A percentile compares a stretch with the other conserved stretches of the same genome.
These are phyloP conservation scores for Emericellopsis cladophorae DNA, from an alignment of 2,329 filamentous ascomycete species.

Conservation along the genomic window DNA sequence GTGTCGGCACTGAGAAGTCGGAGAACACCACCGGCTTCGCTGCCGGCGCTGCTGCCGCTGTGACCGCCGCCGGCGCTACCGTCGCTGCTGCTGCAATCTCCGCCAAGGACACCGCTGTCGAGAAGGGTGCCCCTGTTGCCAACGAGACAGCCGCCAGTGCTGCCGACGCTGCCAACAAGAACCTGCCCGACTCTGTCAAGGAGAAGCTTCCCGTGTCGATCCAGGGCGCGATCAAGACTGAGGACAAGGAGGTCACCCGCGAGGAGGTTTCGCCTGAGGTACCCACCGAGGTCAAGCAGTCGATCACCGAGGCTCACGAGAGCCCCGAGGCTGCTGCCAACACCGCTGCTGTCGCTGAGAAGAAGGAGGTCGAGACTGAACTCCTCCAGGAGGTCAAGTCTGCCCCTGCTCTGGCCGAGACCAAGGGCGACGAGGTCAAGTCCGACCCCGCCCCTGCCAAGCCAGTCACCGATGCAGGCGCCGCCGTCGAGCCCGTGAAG, in stretches of 20 bases:
- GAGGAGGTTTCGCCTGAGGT: conserved; percentile 36
- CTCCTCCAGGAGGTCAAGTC: conserved; percentile 51
- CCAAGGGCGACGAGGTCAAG: conserved; percentile 10
- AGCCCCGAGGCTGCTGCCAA: conserved; percentile 61
- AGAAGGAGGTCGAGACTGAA: conserved; percentile 63
- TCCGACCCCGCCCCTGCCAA: conserved; percentile 7
- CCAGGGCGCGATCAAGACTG: conserved; percentile 31
- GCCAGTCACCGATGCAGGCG: not conserved
- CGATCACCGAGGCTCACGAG: conserved; percentile 42
- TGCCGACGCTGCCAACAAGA: conserved; percentile 26
- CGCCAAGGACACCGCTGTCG: conserved; percentile 22
- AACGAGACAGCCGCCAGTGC: conserved; percentile 22
- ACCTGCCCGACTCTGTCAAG: conserved; percentile 42
- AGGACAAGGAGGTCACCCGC: conserved; percentile 26
- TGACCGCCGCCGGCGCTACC: conserved; percentile 22
- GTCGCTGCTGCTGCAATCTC: conserved; percentile 18
- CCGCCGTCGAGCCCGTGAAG: not conserved
- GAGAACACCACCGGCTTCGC: conserved; percentile 28
- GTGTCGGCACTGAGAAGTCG: conserved; percentile 38
- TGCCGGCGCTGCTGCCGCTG: conserved; percentile 22
- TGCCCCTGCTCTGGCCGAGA: conserved; percentile 18
- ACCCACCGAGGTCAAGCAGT: conserved; percentile 43
- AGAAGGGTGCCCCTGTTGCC: conserved; percentile 12
- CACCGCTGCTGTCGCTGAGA: conserved; percentile 57
- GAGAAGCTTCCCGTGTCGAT: conserved; percentile 34